These are phyloP conservation scores for Ophiostoma tasmaniense DNA, from an alignment of 2,329 filamentous ascomycete species.

Conservation along the genomic window DNA sequence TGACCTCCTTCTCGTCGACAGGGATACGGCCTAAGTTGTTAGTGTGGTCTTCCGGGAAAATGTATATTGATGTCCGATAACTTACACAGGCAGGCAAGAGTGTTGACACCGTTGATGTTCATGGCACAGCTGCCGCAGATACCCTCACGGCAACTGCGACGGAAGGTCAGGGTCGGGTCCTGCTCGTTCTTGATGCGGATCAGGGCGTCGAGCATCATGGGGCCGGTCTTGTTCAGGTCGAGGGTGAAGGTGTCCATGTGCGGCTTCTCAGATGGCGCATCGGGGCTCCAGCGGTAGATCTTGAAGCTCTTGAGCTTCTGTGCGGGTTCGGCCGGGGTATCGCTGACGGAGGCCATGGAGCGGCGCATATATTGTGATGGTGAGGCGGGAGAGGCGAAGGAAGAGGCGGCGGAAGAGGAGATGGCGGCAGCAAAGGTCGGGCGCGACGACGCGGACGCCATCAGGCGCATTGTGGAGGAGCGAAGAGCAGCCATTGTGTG, in stretches of 20 bases:
- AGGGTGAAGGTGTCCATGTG: slow-evolving; percentile 91
- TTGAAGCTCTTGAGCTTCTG: slow-evolving; percentile 86
- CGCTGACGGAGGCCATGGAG: slow-evolving; percentile 46
- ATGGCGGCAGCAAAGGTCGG: slow-evolving; percentile 12
- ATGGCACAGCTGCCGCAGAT: slow-evolving; percentile 98
- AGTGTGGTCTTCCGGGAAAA: neutral
- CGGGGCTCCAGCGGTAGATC: slow-evolving; percentile 98
- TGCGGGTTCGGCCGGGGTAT: slow-evolving; percentile 40
- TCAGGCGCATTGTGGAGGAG: slow-evolving; percentile 45
- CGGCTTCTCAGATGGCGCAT: slow-evolving; percentile 85
- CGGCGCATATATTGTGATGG: slow-evolving; percentile 31
- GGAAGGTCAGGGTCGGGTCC: slow-evolving; percentile 92
- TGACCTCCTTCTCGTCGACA: slow-evolving; percentile 72
- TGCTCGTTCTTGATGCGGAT: slow-evolving; percentile 99
- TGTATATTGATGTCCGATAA: neutral
- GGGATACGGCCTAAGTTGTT: slow-evolving; percentile 75
- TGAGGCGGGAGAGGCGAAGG: slow-evolving; percentile 22
- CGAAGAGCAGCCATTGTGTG: slow-evolving; percentile 51
- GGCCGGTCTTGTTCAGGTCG: slow-evolving; percentile 97
- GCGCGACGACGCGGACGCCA: slow-evolving; percentile 29
- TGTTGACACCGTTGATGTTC: slow-evolving; percentile 99
- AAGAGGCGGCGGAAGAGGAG: slow-evolving; percentile 27
- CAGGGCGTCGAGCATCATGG: slow-evolving; percentile 94
- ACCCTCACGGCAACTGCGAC: slow-evolving; percentile 91
- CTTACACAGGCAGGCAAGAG: slow-evolving; percentile 92